Evolutionary conservation across 108 stramenopile species (phyloP).

Genomic region (Cylindrotheca fusiformis): DNA sequence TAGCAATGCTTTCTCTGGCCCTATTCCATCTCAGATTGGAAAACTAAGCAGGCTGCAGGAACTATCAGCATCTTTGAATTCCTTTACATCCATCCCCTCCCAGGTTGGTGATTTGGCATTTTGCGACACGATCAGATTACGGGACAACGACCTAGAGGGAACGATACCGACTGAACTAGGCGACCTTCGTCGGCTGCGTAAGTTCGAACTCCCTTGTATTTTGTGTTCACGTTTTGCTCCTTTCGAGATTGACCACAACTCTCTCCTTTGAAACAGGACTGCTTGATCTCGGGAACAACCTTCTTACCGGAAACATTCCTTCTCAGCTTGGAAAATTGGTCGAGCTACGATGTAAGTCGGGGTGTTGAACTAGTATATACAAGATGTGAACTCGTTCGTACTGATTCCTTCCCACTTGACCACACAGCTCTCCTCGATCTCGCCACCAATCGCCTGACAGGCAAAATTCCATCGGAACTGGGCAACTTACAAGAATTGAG

Average conservation of each 20-base stretch:
- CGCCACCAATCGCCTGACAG: constrained; percentile 22
- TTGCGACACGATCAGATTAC: constrained; percentile 34
- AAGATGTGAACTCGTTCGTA: background rate
- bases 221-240: too few species aligned
- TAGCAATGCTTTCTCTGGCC: constrained; percentile 42
- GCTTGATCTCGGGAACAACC: constrained; percentile 19
- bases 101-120: constrained; percentile 38
- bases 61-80: constrained; percentile 33
- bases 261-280: background rate
- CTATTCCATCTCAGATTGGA: constrained; percentile 54
- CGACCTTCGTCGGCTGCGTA: constrained; percentile 8
- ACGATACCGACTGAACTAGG: constrained; percentile 57
- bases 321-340: constrained; percentile 20
- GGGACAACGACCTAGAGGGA: constrained; percentile 44
- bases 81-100: constrained; percentile 29
- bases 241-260: too few species aligned
- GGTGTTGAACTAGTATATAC: background rate
- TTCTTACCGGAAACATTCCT: constrained; percentile 20
- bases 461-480: constrained; percentile 46
- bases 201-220: too few species aligned
- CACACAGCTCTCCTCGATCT: background rate
- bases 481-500: constrained; percentile 27
- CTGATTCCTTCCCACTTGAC: background rate
- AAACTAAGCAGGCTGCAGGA: constrained; percentile 25
- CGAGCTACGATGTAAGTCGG: constrained; percentile 9